phyloP scores from a whole-genome alignment of 208 protist species.

The Leishmania aethiopica region DNA sequence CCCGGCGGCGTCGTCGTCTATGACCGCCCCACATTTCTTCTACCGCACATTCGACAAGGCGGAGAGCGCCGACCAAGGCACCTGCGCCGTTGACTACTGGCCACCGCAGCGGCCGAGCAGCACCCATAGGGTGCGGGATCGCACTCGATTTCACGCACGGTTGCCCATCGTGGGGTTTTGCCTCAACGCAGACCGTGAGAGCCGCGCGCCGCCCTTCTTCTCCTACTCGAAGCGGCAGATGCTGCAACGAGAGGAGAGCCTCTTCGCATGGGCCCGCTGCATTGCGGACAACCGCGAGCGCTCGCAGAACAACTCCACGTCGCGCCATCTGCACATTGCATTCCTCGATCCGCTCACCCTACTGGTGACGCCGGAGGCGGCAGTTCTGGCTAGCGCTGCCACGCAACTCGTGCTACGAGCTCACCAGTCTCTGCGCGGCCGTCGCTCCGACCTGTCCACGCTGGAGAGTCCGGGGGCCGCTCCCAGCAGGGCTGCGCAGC shows the following conservation, averaged over 20 bases:
- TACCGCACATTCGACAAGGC: slow-evolving; percentile 53
- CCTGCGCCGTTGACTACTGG: slow-evolving; percentile 45
- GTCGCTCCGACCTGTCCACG: slow-evolving; percentile 1
- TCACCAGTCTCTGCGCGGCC: slow-evolving; percentile 6
- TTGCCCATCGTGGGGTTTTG: slow-evolving; percentile 57
- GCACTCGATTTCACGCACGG: slow-evolving; percentile 52
- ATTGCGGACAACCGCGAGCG: slow-evolving; percentile 74
- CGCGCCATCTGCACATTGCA: slow-evolving; percentile 79
- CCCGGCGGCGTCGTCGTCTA: background rate
- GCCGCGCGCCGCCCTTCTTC: slow-evolving; percentile 26
- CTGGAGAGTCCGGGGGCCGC: slow-evolving; percentile 6
- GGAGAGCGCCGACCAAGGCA: slow-evolving; percentile 30
- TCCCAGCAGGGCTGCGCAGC: background rate
- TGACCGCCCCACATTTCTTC: slow-evolving; percentile 34
- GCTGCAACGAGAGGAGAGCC: slow-evolving; percentile 26
- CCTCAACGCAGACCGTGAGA: slow-evolving; percentile 19
- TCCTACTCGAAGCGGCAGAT: slow-evolving; percentile 9
- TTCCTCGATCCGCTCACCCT: slow-evolving; percentile 58
- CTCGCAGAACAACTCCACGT: slow-evolving; percentile 62
- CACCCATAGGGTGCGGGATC: slow-evolving; percentile 25
- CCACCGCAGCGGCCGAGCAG: slow-evolving; percentile 20
- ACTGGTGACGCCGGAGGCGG: slow-evolving; percentile 57
- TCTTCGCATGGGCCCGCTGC: slow-evolving; percentile 52
- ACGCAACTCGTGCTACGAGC: slow-evolving; percentile 19
- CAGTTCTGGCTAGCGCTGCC: slow-evolving; percentile 27